Evolutionary conservation across 2,329 filamentous ascomycete genomes (phyloP).

Genomic region (Apiospora hydei): DNA sequence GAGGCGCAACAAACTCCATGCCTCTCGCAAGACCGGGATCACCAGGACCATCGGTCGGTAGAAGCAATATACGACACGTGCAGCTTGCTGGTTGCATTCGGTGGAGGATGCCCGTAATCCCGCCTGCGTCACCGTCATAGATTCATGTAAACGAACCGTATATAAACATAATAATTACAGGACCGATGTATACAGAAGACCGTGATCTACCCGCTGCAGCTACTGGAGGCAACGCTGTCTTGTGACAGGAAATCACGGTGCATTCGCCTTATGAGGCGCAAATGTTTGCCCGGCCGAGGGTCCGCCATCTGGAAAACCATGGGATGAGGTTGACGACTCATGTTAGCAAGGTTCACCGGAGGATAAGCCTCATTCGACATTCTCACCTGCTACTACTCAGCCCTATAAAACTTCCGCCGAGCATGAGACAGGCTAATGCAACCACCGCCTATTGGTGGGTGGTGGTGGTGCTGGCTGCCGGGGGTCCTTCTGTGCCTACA

Average conservation of each 20-base stretch:
- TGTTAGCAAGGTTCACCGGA: slow-evolving; percentile 15
- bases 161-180: neutral
- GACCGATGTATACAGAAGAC: neutral
- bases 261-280: slow-evolving; percentile 14
- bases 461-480: neutral
- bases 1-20: slow-evolving; percentile 5
- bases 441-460: neutral
- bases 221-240: neutral
- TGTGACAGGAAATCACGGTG: neutral
- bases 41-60: neutral
- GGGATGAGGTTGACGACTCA: slow-evolving; percentile 18
- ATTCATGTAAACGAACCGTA: neutral
- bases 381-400: slow-evolving; percentile 18
- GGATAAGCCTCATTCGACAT: slow-evolving; percentile 20
- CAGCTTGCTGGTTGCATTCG: neutral
- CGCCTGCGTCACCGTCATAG: slow-evolving; percentile 1
- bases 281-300: neutral
- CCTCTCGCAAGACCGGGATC: neutral
- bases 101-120: neutral
- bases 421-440: slow-evolving; percentile 10
- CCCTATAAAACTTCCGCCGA: slow-evolving; percentile 15
- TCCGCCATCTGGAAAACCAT: neutral
- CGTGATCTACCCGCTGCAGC: neutral
- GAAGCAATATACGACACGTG: neutral
- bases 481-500: neutral